Evolutionary conservation across 345 rosid species (phyloP), one percentile per base, ranked within the genome.

Genomic region (Citrus reticulata): DNA sequence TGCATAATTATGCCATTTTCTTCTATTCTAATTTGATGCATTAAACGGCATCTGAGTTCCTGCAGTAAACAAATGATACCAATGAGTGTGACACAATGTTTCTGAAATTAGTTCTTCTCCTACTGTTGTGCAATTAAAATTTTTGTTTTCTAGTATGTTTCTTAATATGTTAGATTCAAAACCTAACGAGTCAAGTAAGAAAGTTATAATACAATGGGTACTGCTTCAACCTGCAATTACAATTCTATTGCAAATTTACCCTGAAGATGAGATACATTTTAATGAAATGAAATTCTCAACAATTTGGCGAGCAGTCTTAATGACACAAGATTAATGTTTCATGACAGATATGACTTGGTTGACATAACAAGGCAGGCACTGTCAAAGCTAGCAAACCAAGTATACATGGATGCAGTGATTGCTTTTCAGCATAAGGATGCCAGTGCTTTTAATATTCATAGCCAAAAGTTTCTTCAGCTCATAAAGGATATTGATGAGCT

Each of bases 301-400:
- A 19, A 37, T 58, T 35, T 35, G 66, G 42, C 2, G 4, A 54
- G 24, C 29, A 19, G 32, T 19, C 42, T 46, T 51, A 6, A 66
- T 66, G 70, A 35, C 70, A 34, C 5, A 24, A 66, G 49, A 66
- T 66, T 1, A 5, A 20, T 66, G 70, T 35, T 66, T 85, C 76
- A 70, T 77, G 80, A 80, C 90, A 93, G 99, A 86, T 95, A 95
- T 51, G 98, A 95, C 85, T 82, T 93, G 92, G 95, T 93, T 65
- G 99, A 95, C 88, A 77, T 93, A 80, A 93, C 93, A 20, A 87
- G 99, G 61, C 99, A 95, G 90, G 99, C 88, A 35, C 78, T 95
- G 78, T 93, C 99, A 24, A 95, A 95, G 90, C 86, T 92, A 40
- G 94, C 99, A 80, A 95, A 92, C 79, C 81, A 89, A 81, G 97